These are phyloP conservation scores for Vigna angularis DNA, from an alignment of 306 rosid species.

Conservation along the genomic window DNA sequence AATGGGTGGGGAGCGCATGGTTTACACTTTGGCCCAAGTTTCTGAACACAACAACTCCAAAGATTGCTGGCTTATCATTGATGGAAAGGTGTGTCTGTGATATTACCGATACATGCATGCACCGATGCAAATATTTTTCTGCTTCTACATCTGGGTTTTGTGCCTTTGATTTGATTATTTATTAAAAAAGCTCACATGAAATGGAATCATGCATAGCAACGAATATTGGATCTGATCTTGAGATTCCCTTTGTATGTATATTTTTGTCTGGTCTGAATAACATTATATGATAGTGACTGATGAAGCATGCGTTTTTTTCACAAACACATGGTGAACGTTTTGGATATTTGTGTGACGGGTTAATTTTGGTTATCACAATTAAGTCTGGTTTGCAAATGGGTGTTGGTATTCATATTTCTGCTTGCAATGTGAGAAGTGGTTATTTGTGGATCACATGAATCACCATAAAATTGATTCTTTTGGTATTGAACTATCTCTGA, in stretches of 20 bases:
- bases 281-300: background rate
- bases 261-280: constrained; percentile 9
- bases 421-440: background rate
- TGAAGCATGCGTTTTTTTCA: background rate
- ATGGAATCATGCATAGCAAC: background rate
- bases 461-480: background rate
- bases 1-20: constrained; percentile 64
- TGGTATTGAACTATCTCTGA: background rate
- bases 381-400: background rate
- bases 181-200: background rate
- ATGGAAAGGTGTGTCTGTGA: constrained; percentile 56
- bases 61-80: constrained; percentile 79
- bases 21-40: constrained; percentile 63
- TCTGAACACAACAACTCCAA: constrained; percentile 57
- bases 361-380: background rate
- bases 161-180: background rate
- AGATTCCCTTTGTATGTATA: background rate
- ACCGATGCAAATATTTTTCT: background rate
- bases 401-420: background rate
- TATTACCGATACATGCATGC: background rate
- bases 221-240: constrained; percentile 14
- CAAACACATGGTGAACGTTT: background rate
- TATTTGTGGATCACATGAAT: background rate
- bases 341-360: background rate
- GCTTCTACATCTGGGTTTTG: background rate